Evolutionary conservation across 345 rosid species (phyloP), one percentile per base, ranked within the genome.

Genomic region (Citrus sp.): DNA sequence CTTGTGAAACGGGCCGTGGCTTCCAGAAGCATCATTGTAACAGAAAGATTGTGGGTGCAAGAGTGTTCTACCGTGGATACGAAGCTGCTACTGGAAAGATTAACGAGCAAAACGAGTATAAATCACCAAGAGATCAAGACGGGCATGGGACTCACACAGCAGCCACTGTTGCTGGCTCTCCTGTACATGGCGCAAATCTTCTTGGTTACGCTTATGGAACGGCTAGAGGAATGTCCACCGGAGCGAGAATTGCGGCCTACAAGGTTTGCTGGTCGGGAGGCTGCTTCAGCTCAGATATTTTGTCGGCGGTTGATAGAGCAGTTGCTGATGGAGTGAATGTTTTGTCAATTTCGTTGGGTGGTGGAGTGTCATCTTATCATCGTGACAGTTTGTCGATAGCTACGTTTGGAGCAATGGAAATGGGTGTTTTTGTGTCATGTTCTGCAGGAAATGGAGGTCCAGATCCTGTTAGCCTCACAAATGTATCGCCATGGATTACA

Each of bases 141-240:
- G 97, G 95, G 63, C 98, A 94, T 54, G 95, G 98, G 3, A 90
- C 98, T 71, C 95, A 92, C 79, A 92, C 98, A 5, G 90, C 98
- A 32, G 93, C 92, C 0, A 94, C 93, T 1, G 93, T 93, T 7
- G 94, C 91, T 27, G 97, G 97, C 9, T 82, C 88, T 28, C 87
- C 90, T 0, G 97, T 94, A 2, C 83, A 14, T 0, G 90, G 88
- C 19, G 95, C 95, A 2, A 88, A 86, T 62, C 89, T 94, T 58
- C 78, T 90, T 0, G 97, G 97, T 0, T 92, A 86, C 32, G 98
- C 98, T 24, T 82, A 76, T 59, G 98, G 98, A 7, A 90, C 87
- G 0, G 97, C 98, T 42, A 81, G 89, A 78, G 98, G 98, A 70
- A 90, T 94, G 93, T 87, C 97, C n/a, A 88, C 92, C 34, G 80